Conservation (phyloP, 208 protist genomes). For the Leishmania arabica region DNA sequence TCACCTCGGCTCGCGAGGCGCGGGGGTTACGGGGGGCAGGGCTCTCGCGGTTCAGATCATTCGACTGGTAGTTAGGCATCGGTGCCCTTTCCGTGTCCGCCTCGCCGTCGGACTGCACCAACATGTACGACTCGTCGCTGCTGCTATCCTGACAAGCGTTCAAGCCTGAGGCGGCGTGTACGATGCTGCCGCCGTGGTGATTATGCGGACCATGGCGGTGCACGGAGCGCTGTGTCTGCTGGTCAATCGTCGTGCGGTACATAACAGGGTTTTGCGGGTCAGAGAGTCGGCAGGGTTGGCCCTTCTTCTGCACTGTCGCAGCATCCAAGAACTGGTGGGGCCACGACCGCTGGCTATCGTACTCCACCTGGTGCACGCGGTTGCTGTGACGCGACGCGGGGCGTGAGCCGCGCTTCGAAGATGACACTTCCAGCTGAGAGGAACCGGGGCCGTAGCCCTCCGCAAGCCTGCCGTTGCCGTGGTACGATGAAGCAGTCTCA, state of each 20-base stretch:
- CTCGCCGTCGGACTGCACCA: constrained; percentile 33
- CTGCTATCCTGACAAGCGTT: constrained; percentile 24
- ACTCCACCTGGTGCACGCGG: not conserved
- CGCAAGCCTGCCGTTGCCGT: not conserved
- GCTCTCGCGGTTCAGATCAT: constrained; percentile 17
- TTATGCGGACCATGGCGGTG: constrained; percentile 10
- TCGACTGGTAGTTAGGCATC: constrained; percentile 17
- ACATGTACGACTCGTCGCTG: constrained; percentile 34
- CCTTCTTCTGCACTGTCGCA: constrained; percentile 48
- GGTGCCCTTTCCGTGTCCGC: constrained; percentile 1
- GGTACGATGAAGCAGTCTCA: not conserved
- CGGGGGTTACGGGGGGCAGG: constrained; percentile 29
- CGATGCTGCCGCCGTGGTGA: constrained; percentile 15
- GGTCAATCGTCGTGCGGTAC: constrained; percentile 17
- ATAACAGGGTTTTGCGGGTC: constrained; percentile 10
- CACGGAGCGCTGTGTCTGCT: constrained; percentile 16
- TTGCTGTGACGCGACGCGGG: constrained; percentile 18
- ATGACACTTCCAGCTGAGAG: not conserved
- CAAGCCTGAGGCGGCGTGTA: not conserved
- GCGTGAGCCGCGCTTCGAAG: constrained; percentile 13
- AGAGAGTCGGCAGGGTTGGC: constrained; percentile 25
- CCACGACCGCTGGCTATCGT: constrained; percentile 22
- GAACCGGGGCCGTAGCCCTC: not conserved
- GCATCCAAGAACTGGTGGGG: constrained; percentile 33
- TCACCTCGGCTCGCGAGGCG: constrained; percentile 2